Base-by-base conservation (phyloP, 2,329 filamentous ascomycete species). In the Aspergillus sp. region DNA sequence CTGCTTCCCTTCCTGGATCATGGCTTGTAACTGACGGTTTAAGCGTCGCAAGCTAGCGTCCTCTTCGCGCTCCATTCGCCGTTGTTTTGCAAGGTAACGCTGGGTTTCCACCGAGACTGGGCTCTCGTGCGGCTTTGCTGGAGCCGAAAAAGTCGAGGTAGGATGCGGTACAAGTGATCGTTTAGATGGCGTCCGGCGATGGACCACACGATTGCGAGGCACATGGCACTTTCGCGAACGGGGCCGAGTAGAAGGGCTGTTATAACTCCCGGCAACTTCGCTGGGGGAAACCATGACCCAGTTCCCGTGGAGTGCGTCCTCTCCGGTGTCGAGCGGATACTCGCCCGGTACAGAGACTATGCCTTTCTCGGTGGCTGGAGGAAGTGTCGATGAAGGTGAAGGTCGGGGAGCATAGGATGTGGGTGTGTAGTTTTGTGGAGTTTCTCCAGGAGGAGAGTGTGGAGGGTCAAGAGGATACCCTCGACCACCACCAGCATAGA, bases 1-100 rank as follows among this genome's bases (percentile, higher is more conserved):
- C 72, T 95, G 89, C 65, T 89, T 89, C 0, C 93, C 95, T 74
- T 98, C 89, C 2, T 87, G 83, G 54, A 99, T 96, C 89, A 99
- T 91, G 34, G 88, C 89, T 68, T 89, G 85, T 48, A 98, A 78
- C 65, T 89, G 86, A 48, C 85, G 82, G 70, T 95, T 96, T 74
- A 98, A 86, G 24, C 88, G 85, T 48, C 86, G 86, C 65, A 98
- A 89, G 52, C 89, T 87, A 43, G 87, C 85, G 65, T 98, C 92
- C 7, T 90, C 84, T 65, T 93, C 88, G 45, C 86, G 81, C 66
- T 96, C 91, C 57, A 90, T 89, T 50, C 85, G 84, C 22, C 86
- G 81, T 63, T 88, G 84, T 68, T 85, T 83, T n/a, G 87, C 86
- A 5, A 91, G 87, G 55, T 93, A 85, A 44, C 84, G 83, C 68